A percentile compares a stretch with the other conserved stretches of the same genome.
Conservation (phyloP, 2,329 filamentous ascomycete genomes). For the Botrytis elliptica region DNA sequence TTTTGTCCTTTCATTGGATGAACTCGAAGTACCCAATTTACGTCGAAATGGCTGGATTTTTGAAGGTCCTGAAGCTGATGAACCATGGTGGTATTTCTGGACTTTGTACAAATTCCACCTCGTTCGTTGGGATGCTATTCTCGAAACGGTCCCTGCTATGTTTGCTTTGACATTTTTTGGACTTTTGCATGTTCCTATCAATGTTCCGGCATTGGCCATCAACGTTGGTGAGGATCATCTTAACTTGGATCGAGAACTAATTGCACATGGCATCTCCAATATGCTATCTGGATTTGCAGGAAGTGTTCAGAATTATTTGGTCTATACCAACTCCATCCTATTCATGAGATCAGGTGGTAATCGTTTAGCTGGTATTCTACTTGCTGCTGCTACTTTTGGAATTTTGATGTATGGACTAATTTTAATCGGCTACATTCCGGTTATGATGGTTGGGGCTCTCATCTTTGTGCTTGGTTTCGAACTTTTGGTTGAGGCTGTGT, state of each 20-base stretch:
- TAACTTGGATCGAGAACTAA: conserved; percentile 85
- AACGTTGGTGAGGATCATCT: conserved; percentile 90
- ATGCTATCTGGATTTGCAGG: conserved; percentile 81
- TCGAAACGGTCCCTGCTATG: conserved; percentile 89
- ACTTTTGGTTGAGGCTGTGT: conserved; percentile 81
- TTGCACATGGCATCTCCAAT: conserved; percentile 91
- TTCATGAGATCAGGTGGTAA: conserved; percentile 91
- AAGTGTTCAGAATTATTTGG: conserved; percentile 94
- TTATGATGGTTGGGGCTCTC: conserved; percentile 93
- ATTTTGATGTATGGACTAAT: conserved; percentile 83
- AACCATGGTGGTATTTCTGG: conserved; percentile 98
- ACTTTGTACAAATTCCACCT: conserved; percentile 84
- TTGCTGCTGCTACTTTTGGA: conserved; percentile 75
- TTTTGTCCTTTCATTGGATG: conserved; percentile 67
- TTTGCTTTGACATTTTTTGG: conserved; percentile 97
- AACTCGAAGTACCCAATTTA: conserved; percentile 64
- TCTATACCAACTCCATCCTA: conserved; percentile 96
- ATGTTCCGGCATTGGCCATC: conserved; percentile 88
- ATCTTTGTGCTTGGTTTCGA: conserved; percentile 97
- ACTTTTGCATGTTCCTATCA: conserved; percentile 95
- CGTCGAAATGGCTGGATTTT: conserved; percentile 87
- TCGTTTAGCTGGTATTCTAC: conserved; percentile 79
- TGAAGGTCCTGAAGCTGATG: conserved; percentile 74
- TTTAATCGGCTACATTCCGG: conserved; percentile 89
- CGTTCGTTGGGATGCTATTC: conserved; percentile 79